phyloP scores from a whole-genome alignment of 176 grass and related monocot species.

The Paspalum vaginatum region DNA sequence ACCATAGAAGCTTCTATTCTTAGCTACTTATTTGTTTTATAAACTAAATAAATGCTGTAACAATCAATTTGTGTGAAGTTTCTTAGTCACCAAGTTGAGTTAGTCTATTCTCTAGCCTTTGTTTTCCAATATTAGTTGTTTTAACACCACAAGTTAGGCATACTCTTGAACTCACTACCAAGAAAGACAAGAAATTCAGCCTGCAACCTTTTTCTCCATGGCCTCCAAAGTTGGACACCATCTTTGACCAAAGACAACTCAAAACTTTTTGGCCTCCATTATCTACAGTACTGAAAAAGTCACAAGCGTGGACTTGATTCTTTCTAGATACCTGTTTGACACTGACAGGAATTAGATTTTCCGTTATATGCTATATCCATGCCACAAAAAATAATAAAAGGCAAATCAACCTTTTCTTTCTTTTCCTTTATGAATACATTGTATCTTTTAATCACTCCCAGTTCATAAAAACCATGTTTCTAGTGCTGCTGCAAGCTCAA shows the following conservation, averaged over 20 bases:
- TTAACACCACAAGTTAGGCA: background rate
- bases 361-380: conserved; percentile 5
- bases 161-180: conserved; percentile 7
- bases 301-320: background rate
- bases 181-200: background rate
- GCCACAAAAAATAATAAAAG: background rate
- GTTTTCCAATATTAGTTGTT: conserved; percentile 6
- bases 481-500: conserved; percentile 14
- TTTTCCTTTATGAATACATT: background rate
- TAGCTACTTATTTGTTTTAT: conserved; percentile 9
- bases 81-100: background rate
- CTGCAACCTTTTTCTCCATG: background rate
- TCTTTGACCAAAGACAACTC: background rate
- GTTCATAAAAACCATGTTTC: conserved; percentile 12
- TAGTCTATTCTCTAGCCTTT: background rate
- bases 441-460: background rate
- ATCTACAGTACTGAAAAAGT: background rate
- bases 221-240: background rate
- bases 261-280: background rate
- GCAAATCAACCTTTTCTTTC: background rate
- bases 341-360: background rate
- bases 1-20: background rate
- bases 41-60: conserved; percentile 10
- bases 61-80: background rate
- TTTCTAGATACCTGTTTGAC: conserved; percentile 1